Conservation (phyloP, 345 rosid genomes). For the Mangifera indica region DNA sequence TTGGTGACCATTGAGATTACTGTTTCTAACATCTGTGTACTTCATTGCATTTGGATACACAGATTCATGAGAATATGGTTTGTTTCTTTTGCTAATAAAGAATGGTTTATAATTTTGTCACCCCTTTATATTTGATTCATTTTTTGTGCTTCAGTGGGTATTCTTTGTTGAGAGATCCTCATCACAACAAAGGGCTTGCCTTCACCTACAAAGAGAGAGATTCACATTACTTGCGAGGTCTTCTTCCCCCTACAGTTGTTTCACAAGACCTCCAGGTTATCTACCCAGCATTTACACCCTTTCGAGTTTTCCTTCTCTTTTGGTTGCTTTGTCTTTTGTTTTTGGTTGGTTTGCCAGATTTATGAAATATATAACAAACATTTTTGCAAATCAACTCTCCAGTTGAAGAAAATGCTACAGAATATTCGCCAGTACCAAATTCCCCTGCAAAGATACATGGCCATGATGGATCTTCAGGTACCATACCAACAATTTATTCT, state of each 20-base stretch:
- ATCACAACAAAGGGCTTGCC: conserved; percentile 96
- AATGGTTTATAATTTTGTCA: neutral
- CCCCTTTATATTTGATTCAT: neutral
- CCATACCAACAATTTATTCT: neutral
- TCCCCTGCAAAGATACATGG: conserved; percentile 91
- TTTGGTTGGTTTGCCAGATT: neutral
- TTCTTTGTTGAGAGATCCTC: conserved; percentile 93
- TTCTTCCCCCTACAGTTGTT: conserved; percentile 82
- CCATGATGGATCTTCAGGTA: conserved; percentile 99
- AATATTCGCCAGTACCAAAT: conserved; percentile 83
- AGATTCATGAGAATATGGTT: neutral
- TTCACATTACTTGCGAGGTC: conserved; percentile 91
- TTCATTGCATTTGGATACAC: neutral
- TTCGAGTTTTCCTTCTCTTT: neutral
- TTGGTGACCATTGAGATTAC: neutral
- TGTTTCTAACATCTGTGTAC: neutral
- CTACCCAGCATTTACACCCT: conserved; percentile 1
- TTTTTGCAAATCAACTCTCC: conserved; percentile 7
- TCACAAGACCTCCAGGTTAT: conserved; percentile 89
- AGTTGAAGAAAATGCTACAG: conserved; percentile 91
- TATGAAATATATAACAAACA: conserved; percentile 6
- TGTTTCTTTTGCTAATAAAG: neutral
- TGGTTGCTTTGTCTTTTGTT: neutral
- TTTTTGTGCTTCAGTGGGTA: conserved; percentile 60
- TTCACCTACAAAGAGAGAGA: conserved; percentile 78